These are phyloP conservation scores for Cupressus sempervirens DNA, from an alignment of 75 land plant species.

Conservation along the genomic window DNA sequence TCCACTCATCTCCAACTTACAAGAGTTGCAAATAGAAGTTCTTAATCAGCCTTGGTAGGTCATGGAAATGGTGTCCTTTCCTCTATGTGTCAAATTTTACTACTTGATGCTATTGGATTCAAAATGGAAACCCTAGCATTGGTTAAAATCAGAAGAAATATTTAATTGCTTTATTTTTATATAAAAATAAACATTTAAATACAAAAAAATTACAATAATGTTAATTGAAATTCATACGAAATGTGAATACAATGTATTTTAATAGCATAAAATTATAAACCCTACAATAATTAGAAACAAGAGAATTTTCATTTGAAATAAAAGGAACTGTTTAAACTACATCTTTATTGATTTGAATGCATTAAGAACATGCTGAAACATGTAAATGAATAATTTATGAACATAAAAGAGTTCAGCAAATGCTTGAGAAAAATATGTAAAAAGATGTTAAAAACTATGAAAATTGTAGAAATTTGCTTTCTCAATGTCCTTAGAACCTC, in stretches of 20 bases:
- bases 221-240: neutral
- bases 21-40: neutral
- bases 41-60: neutral
- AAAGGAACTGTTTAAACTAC: too few relatives aligned
- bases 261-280: neutral
- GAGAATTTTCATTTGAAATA: too few relatives aligned
- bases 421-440: too few relatives aligned
- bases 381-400: too few relatives aligned
- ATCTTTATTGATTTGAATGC: too few relatives aligned
- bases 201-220: neutral
- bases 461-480: too few relatives aligned
- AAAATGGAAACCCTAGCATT: neutral
- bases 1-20: neutral
- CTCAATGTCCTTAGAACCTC: too few relatives aligned
- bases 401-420: too few relatives aligned
- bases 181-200: neutral
- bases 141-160: neutral
- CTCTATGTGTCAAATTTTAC: too few relatives aligned
- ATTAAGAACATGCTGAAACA: too few relatives aligned
- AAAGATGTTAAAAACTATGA: too few relatives aligned
- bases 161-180: too few relatives aligned
- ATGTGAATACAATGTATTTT: neutral
- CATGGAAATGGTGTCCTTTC: neutral
- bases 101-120: neutral
- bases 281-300: neutral